A percentile compares a stretch with the other conserved stretches of the same genome.
These are phyloP conservation scores for Hypoxylon sp. DNA, from an alignment of 2,329 filamentous ascomycete genomes.

Conservation along the genomic window DNA sequence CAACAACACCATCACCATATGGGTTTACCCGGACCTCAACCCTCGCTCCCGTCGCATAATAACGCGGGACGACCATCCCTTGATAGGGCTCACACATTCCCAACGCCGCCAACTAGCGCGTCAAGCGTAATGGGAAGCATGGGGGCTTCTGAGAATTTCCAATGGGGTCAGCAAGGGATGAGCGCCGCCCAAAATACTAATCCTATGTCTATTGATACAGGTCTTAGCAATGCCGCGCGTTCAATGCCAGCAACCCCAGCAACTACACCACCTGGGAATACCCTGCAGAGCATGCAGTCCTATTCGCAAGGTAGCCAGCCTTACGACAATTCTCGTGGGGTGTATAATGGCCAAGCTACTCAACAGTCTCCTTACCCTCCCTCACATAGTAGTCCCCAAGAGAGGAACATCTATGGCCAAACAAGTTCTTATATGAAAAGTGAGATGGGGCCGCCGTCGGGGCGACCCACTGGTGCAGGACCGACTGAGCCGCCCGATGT, in stretches of 20 bases:
- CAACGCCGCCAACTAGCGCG: conserved; percentile 93
- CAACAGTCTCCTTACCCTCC: conserved; percentile 81
- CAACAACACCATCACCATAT: conserved; percentile 76
- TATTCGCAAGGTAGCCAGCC: conserved; percentile 78
- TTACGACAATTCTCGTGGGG: conserved; percentile 83
- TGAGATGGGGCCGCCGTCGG: conserved; percentile 88
- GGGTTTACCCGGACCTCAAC: conserved; percentile 69
- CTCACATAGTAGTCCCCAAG: conserved; percentile 70
- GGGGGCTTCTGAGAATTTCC: conserved; percentile 82
- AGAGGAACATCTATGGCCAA: conserved; percentile 77
- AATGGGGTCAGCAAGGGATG: conserved; percentile 79
- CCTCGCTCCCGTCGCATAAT: conserved; percentile 75
- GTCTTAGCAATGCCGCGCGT: conserved; percentile 78
- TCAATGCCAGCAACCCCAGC: conserved; percentile 94
- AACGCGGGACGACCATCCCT: conserved; percentile 80
- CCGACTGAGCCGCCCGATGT: conserved; percentile 75
- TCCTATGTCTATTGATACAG: conserved; percentile 85
- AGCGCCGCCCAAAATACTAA: conserved; percentile 74
- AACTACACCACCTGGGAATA: conserved; percentile 85
- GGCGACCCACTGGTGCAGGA: conserved; percentile 70
- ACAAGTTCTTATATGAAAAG: conserved; percentile 80
- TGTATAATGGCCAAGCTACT: conserved; percentile 80
- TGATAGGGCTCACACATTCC: conserved; percentile 92
- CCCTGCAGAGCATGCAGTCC: conserved; percentile 82
- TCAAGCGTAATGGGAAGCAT: conserved; percentile 85